Conservation (phyloP, 2,329 filamentous ascomycete species). For the Lasiodiplodia hormozganensis region DNA sequence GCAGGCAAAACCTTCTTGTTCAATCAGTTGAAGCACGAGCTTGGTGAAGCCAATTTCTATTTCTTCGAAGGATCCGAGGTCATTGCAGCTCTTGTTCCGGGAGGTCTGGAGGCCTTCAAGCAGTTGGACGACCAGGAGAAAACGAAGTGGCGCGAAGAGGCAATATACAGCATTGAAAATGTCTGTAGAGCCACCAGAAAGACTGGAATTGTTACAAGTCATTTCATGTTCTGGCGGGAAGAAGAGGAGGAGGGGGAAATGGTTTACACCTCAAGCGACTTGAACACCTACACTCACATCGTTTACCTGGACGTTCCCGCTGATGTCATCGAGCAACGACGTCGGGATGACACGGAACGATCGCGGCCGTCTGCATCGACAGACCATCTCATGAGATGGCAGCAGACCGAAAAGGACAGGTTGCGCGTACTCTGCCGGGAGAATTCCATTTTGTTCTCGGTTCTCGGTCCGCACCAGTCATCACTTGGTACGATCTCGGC, state of each 20-base stretch:
- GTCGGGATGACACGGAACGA: conserved; percentile 48
- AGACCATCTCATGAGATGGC: conserved; percentile 56
- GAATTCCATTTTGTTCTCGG: conserved; percentile 57
- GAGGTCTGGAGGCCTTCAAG: conserved; percentile 59
- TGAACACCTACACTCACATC: conserved; percentile 62
- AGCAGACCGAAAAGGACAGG: conserved; percentile 52
- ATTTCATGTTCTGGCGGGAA: conserved; percentile 63
- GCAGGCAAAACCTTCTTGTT: conserved; percentile 61
- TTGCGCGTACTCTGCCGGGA: conserved; percentile 54
- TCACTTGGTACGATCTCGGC: conserved; percentile 31
- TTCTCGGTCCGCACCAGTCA: conserved; percentile 31
- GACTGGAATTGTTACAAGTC: conserved; percentile 62
- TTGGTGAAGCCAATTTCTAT: conserved; percentile 46
- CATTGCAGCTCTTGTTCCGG: conserved; percentile 52
- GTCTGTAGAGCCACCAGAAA: conserved; percentile 53
- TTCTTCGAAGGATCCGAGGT: conserved; percentile 63
- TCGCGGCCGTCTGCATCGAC: conserved; percentile 44
- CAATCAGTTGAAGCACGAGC: conserved; percentile 46
- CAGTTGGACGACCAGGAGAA: conserved; percentile 43
- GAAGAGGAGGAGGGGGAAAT: conserved; percentile 36
- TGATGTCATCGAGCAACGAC: conserved; percentile 47
- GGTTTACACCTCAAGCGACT: conserved; percentile 45
- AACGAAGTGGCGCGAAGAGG: not conserved
- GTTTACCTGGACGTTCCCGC: conserved; percentile 59
- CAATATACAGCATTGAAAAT: conserved; percentile 49